phyloP scores from a whole-genome alignment of 148 eudicot species.

The Silene conica region DNA sequence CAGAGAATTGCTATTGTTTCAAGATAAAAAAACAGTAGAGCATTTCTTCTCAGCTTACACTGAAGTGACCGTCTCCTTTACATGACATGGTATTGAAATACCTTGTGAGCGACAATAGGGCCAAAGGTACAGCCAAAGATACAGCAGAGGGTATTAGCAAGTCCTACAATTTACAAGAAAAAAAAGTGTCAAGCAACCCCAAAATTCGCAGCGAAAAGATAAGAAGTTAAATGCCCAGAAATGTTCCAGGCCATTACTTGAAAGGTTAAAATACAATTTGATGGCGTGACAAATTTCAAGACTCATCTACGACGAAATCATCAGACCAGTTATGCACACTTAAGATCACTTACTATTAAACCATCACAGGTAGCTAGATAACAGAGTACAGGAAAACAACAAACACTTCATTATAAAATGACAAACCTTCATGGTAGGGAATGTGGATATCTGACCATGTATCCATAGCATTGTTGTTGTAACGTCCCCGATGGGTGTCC shows the following conservation, averaged over 20 bases:
- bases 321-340: background rate
- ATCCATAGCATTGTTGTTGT: slow-evolving; percentile 99
- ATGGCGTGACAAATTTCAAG: background rate
- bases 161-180: slow-evolving; percentile 38
- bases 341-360: background rate
- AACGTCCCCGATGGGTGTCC: slow-evolving; percentile 99
- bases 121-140: slow-evolving; percentile 91
- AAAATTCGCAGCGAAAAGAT: background rate
- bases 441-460: slow-evolving; percentile 94
- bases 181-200: slow-evolving; percentile 3
- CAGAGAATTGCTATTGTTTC: slow-evolving; percentile 12
- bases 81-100: slow-evolving; percentile 22
- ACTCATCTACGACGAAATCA: background rate
- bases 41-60: slow-evolving; percentile 7
- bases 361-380: background rate
- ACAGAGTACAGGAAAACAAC: slow-evolving; percentile 4
- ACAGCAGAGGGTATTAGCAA: slow-evolving; percentile 63
- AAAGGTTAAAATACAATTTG: background rate
- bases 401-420: slow-evolving; percentile 12
- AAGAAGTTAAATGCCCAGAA: background rate
- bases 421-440: slow-evolving; percentile 84
- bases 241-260: background rate
- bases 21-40: slow-evolving; percentile 13
- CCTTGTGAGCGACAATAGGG: slow-evolving; percentile 91
- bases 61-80: background rate